Conservation (phyloP, 192 early-diverging fungal genomes). For the Coemansia sp. region DNA sequence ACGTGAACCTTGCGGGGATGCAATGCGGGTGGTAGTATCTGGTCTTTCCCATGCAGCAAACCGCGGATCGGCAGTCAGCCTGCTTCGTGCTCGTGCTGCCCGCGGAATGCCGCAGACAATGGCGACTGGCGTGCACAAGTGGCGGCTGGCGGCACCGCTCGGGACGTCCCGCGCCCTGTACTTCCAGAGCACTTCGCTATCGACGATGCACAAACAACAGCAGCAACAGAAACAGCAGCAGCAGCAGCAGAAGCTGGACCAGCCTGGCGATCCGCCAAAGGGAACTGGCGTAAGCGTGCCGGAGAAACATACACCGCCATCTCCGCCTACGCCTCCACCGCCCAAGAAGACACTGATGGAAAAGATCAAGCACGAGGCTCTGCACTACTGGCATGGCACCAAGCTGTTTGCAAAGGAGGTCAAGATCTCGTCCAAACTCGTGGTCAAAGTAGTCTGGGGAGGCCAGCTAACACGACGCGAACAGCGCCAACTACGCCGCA, state of each 20-base stretch:
- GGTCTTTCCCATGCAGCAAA: neutral
- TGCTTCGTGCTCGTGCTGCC: neutral
- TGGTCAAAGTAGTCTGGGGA: slow-evolving; percentile 74
- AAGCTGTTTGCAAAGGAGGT: slow-evolving; percentile 88
- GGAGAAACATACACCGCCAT: neutral
- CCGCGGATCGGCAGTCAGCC: neutral
- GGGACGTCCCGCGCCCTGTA: slow-evolving; percentile 20
- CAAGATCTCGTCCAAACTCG: slow-evolving; percentile 76
- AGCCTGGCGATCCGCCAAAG: neutral
- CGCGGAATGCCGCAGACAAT: neutral
- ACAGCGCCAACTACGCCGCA: slow-evolving; percentile 82
- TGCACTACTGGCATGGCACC: slow-evolving; percentile 92
- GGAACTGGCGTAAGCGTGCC: neutral
- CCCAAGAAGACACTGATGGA: slow-evolving; percentile 67
- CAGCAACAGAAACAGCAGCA: neutral
- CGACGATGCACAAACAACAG: slow-evolving; percentile 25
- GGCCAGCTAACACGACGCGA: slow-evolving; percentile 80
- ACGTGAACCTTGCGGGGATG: no score
- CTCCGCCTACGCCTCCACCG: neutral
- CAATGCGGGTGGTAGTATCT: neutral
- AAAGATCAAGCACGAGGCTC: slow-evolving; percentile 82
- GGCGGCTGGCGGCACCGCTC: neutral
- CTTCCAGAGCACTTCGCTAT: slow-evolving; percentile 28
- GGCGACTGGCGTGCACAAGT: neutral
- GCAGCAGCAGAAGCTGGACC: neutral